Evolutionary conservation across 805 yeast species (phyloP).

Genomic region (Wickerhamiella dianesei): DNA sequence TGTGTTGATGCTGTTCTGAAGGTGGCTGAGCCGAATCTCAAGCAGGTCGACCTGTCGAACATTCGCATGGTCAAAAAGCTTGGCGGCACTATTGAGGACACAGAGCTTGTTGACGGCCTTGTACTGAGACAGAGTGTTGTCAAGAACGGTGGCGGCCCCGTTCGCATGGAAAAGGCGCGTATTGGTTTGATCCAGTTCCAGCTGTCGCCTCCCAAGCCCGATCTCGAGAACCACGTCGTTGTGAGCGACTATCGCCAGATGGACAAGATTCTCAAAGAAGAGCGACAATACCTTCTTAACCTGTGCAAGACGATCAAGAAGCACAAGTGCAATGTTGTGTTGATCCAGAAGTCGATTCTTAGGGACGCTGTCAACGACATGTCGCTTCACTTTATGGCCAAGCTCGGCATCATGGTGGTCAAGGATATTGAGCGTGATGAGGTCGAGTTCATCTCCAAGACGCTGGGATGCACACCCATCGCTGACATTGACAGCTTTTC

Average conservation of each 20-base stretch:
- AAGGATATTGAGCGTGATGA: slow-evolving; percentile 95
- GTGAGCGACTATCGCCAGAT: slow-evolving; percentile 97
- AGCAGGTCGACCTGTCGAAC: slow-evolving; percentile 70
- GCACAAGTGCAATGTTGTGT: slow-evolving; percentile 85
- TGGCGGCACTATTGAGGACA: slow-evolving; percentile 97
- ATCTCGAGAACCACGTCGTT: slow-evolving; percentile 92
- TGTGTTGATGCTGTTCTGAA: slow-evolving; percentile 86
- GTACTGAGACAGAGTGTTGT: slow-evolving; percentile 83
- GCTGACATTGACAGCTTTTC: slow-evolving; percentile 89
- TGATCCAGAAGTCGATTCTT: slow-evolving; percentile 83
- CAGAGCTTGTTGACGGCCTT: slow-evolving; percentile 75
- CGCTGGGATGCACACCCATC: slow-evolving; percentile 88
- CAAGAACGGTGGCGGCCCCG: slow-evolving; percentile 88
- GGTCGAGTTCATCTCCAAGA: slow-evolving; percentile 73
- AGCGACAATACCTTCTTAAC: slow-evolving; percentile 86
- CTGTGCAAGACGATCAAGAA: slow-evolving; percentile 93
- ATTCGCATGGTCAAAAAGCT: slow-evolving; percentile 83
- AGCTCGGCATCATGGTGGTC: slow-evolving; percentile 83
- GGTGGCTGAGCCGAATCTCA: slow-evolving; percentile 50
- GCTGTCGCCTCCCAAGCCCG: slow-evolving; percentile 93
- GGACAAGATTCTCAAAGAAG: slow-evolving; percentile 97
- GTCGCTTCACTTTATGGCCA: slow-evolving; percentile 87
- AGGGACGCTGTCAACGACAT: slow-evolving; percentile 91
- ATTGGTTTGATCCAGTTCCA: slow-evolving; percentile 88
- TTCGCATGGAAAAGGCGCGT: slow-evolving; percentile 83